phyloP scores from a whole-genome alignment of 2,329 filamentous ascomycete genomes.

The Xylariaceae sp. region DNA sequence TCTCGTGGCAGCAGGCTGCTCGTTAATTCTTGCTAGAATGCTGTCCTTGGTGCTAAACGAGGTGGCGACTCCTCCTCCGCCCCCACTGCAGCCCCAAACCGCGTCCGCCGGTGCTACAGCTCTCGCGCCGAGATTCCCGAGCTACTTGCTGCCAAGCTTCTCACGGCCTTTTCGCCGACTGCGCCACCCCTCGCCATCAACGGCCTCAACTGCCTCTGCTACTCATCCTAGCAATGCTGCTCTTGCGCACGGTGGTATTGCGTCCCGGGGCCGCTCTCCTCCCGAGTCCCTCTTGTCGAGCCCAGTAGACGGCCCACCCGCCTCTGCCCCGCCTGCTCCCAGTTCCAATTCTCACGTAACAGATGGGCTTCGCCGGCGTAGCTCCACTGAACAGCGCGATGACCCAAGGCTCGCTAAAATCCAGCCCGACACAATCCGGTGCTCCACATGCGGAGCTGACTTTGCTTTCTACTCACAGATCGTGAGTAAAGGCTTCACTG shows the following conservation, averaged over 20 bases:
- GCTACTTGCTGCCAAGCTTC: conserved; percentile 50
- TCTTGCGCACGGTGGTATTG: conserved; percentile 27
- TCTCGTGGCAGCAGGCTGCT: not conserved
- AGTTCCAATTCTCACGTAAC: conserved; percentile 23
- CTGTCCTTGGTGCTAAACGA: conserved; percentile 30
- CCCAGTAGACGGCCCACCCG: conserved; percentile 24
- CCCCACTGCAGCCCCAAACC: conserved; percentile 3
- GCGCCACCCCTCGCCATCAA: conserved; percentile 33
- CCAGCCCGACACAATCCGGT: conserved; percentile 55
- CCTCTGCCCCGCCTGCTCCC: conserved; percentile 21
- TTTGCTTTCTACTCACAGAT: conserved; percentile 59
- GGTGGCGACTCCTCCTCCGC: conserved; percentile 15
- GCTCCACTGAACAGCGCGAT: conserved; percentile 14
- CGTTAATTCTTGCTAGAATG: conserved; percentile 17
- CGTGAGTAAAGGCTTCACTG: conserved; percentile 62
- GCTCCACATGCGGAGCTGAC: conserved; percentile 55
- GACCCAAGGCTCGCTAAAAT: conserved; percentile 38
- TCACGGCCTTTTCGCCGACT: conserved; percentile 46
- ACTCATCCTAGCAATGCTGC: conserved; percentile 22
- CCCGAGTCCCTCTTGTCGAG: conserved; percentile 33
- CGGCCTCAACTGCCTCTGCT: not conserved
- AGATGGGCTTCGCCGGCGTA: conserved; percentile 13
- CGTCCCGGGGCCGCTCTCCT: conserved; percentile 37
- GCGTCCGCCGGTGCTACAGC: conserved; percentile 9
- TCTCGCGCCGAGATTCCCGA: conserved; percentile 43